phyloP scores from a whole-genome alignment of 2,329 filamentous ascomycete species.

The Pyricularia sp. region DNA sequence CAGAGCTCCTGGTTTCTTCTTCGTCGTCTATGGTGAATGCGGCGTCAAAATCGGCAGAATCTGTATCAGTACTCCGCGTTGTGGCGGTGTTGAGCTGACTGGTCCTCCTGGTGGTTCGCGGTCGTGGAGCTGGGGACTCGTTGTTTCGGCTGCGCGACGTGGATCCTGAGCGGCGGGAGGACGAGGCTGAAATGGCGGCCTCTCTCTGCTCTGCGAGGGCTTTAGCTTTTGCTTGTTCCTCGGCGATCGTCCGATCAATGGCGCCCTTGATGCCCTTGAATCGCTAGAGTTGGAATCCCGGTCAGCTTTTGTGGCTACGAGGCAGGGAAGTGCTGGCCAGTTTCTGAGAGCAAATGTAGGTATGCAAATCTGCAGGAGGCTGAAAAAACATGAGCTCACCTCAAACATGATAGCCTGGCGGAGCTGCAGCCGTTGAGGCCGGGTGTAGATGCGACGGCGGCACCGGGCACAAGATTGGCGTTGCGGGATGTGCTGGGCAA shows the following conservation, averaged over 20 bases:
- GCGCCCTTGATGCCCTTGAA: constrained; percentile 69
- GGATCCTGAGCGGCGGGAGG: constrained; percentile 35
- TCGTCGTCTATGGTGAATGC: constrained; percentile 83
- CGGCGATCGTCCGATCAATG: constrained; percentile 79
- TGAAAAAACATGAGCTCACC: not conserved
- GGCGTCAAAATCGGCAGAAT: constrained; percentile 80
- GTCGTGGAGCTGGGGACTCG: constrained; percentile 22
- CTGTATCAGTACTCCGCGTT: constrained; percentile 47
- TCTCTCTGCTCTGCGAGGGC: constrained; percentile 33
- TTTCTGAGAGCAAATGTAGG: too few relatives aligned
- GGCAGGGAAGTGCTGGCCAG: not conserved
- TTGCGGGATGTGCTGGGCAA: too few relatives aligned
- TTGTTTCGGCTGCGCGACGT: constrained; percentile 25
- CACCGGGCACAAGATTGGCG: not conserved
- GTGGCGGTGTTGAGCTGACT: constrained; percentile 23
- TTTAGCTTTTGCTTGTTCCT: constrained; percentile 78
- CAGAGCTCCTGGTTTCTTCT: constrained; percentile 50
- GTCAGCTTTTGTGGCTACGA: not conserved
- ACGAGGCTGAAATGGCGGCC: constrained; percentile 25
- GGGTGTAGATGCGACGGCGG: not conserved
- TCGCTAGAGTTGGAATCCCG: not conserved
- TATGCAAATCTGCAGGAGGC: not conserved
- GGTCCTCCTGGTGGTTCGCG: constrained; percentile 31
- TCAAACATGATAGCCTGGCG: constrained; percentile 2
- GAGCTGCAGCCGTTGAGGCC: not conserved